phyloP scores from a whole-genome alignment of 192 early-diverging fungal species.

The Coemansia sp. region DNA sequence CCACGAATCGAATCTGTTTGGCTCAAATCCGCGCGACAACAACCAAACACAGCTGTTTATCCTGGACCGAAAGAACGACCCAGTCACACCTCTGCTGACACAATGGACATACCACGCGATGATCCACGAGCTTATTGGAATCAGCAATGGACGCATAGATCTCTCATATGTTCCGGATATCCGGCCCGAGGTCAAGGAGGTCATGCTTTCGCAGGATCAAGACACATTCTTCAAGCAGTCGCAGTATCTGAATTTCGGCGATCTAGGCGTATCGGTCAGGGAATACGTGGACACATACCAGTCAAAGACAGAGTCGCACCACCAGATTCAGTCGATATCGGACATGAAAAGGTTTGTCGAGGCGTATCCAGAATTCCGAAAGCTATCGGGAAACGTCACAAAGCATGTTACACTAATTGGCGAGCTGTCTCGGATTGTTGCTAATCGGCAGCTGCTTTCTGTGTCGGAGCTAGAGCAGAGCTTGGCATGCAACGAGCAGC shows the following conservation, averaged over 20 bases:
- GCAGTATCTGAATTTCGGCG: conserved; percentile 93
- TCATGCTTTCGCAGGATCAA: conserved; percentile 86
- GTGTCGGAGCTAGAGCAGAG: conserved; percentile 94
- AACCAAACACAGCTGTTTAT: conserved; percentile 88
- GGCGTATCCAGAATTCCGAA: conserved; percentile 97
- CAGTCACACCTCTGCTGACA: conserved; percentile 88
- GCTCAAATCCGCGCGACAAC: conserved; percentile 58
- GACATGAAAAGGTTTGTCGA: conserved; percentile 99
- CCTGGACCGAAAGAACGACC: conserved; percentile 93
- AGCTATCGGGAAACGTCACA: conserved; percentile 93
- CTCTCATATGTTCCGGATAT: conserved; percentile 81
- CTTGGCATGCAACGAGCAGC: conserved; percentile 85
- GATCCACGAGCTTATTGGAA: conserved; percentile 94
- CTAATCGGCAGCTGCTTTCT: conserved; percentile 71
- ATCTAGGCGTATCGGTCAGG: conserved; percentile 92
- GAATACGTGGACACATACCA: conserved; percentile 94
- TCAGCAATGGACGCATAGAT: conserved; percentile 90
- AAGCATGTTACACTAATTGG: conserved; percentile 98
- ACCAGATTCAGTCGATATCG: conserved; percentile 90
- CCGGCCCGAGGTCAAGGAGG: conserved; percentile 84
- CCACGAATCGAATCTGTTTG: conserved; percentile 49
- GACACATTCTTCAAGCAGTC: conserved; percentile 90
- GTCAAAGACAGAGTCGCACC: conserved; percentile 82
- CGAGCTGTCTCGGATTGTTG: conserved; percentile 87
- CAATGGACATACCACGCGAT: conserved; percentile 99